A percentile compares a stretch with the other conserved stretches of the same genome.
These are phyloP conservation scores for Kregervanrija delftensis DNA, from an alignment of 805 yeast species.

Conservation along the genomic window DNA sequence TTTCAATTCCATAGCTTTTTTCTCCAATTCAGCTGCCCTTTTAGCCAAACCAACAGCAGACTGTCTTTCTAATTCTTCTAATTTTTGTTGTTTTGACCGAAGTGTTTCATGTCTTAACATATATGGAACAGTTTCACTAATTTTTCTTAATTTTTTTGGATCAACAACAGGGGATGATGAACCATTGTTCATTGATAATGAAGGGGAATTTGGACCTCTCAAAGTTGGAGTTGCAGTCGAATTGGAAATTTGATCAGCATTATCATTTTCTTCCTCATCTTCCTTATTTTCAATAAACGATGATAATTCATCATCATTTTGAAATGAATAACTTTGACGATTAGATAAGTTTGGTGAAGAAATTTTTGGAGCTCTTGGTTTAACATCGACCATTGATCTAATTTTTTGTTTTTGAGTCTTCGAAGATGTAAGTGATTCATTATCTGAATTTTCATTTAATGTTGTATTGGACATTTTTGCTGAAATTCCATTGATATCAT, in stretches of 20 bases:
- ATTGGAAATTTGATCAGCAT: constrained; percentile 10
- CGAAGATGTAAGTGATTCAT: background rate
- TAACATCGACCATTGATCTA: too few relatives aligned
- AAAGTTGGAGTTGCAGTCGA: constrained; percentile 14
- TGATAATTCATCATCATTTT: constrained; percentile 12
- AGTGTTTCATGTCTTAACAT: constrained; percentile 71
- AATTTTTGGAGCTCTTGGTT: too few relatives aligned
- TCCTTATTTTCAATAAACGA: constrained; percentile 3
- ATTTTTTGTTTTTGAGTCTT: too few relatives aligned
- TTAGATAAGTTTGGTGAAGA: too few relatives aligned
- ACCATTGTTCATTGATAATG: constrained; percentile 7
- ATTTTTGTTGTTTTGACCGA: constrained; percentile 65
- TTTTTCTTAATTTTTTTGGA: constrained; percentile 63
- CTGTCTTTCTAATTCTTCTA: constrained; percentile 73
- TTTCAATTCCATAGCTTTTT: constrained; percentile 66
- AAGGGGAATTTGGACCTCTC: constrained; percentile 16
- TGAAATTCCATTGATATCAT: constrained; percentile 7
- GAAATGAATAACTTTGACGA: too few relatives aligned
- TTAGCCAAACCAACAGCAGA: constrained; percentile 67
- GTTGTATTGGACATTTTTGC: constrained; percentile 3
- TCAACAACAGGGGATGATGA: constrained; percentile 21
- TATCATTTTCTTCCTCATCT: background rate
- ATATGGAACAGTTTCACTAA: constrained; percentile 82
- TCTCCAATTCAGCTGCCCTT: constrained; percentile 71
- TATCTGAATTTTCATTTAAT: constrained; percentile 9